Evolutionary conservation across 371 early-diverging fungal genomes (phyloP), one percentile per base, ranked within the genome.

Genomic region (Capillidium heterosporum): DNA sequence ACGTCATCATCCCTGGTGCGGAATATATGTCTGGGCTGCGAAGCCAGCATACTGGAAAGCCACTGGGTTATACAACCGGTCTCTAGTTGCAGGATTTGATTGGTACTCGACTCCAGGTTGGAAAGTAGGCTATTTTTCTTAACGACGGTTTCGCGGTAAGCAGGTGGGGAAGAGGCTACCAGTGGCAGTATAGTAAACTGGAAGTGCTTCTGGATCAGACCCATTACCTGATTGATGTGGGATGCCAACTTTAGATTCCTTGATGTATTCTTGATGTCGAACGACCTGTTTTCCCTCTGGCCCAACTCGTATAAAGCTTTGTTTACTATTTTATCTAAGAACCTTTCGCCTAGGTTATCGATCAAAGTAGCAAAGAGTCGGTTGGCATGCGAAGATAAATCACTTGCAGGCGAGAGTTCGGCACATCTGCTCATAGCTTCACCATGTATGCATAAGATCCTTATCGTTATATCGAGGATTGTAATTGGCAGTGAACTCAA

Each of bases 141-240:
- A 8, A 75, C 66, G 0, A 94, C 81, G 0, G 84, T 70, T 31
- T 91, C 89, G 35, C 93, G 80, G 57, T 94, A 88, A 1, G 82
- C 73, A 15, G 89, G 79, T 8, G 88, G 88, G 5, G 85, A 75
- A 21, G 78, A 67, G 5, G 76, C 72, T 0, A 93, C 71, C 48
- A 89, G 62, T 0, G 91, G 90, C 21, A 82, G 29, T 56, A 93
- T 73, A 1, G 76, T 72, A 10, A 78, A 72, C 60, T 91, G 90
- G 71, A 92, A 95, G 66, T 94, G 94, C 35, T 81, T 71, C 65
- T 96, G 95, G 51, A 90, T 67, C 43, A 93, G 66, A 42, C 89
- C 89, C 21, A 87, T 73, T 1, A 84, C 77, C 27, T 82, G 65
- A 5, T 82, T 84, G 17, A 85, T 72, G 1, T 78, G 67, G 43